Conservation (phyloP, 345 rosid genomes). For the Limnanthes douglasii region DNA sequence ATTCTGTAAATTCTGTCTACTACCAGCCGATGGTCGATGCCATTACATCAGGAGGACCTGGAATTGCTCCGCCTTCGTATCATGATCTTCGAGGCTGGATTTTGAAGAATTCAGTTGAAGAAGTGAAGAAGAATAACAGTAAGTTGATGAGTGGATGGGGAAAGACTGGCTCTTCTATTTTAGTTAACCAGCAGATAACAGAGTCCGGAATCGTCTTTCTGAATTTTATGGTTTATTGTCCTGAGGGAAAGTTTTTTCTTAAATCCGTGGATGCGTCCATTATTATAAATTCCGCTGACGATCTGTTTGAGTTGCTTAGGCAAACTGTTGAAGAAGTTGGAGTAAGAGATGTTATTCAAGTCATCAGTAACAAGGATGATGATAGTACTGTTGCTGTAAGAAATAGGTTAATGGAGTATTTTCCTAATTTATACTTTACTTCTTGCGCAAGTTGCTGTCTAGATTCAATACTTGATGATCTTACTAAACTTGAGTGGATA, state of each 20-base stretch:
- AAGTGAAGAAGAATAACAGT: conserved; percentile 31
- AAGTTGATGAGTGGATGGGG: conserved; percentile 29
- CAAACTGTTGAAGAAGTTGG: conserved; percentile 80
- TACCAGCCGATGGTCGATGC: conserved; percentile 60
- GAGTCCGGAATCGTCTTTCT: conserved; percentile 31
- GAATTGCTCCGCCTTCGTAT: conserved; percentile 28
- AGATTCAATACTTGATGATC: conserved; percentile 55
- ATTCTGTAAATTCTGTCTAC: conserved; percentile 49
- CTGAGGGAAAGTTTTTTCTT: conserved; percentile 55
- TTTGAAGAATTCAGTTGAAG: conserved; percentile 57
- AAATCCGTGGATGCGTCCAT: conserved; percentile 54
- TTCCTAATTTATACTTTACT: conserved; percentile 50
- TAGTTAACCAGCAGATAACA: conserved; percentile 52
- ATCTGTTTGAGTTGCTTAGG: conserved; percentile 40
- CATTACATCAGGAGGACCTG: conserved; percentile 37
- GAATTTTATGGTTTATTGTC: conserved; percentile 40
- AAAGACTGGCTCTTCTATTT: conserved; percentile 60
- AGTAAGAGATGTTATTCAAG: conserved; percentile 54
- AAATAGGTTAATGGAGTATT: conserved; percentile 44
- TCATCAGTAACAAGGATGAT: conserved; percentile 52
- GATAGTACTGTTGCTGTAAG: conserved; percentile 46
- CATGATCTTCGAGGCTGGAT: conserved; percentile 65
- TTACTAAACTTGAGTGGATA: conserved; percentile 48
- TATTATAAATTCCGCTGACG: conserved; percentile 31
- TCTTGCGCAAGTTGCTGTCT: conserved; percentile 46